Evolutionary conservation across 805 yeast species (phyloP).

Genomic region (Candida pini): DNA sequence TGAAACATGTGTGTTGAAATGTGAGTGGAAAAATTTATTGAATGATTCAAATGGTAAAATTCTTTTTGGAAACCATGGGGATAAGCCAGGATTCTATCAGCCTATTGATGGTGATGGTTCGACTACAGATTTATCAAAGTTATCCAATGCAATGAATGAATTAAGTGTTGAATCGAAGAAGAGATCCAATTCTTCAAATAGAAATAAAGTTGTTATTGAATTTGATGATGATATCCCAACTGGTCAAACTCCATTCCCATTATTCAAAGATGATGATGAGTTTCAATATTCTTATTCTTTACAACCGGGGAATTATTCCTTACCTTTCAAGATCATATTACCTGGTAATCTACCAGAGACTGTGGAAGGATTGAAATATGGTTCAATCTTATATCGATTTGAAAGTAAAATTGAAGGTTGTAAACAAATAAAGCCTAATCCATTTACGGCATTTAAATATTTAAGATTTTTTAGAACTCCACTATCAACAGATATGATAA

Average conservation of each 20-base stretch:
- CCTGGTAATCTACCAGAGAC: conserved; percentile 47
- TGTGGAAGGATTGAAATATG: conserved; percentile 42
- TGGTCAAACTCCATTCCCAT: conserved; percentile 32
- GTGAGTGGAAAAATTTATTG: conserved; percentile 45
- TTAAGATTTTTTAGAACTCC: conserved; percentile 40
- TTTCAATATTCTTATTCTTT: conserved; percentile 27
- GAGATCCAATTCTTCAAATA: not conserved
- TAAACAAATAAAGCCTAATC: conserved; percentile 13
- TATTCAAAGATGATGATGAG: too few species aligned
- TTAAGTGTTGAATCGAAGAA: not conserved
- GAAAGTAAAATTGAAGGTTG: conserved; percentile 20
- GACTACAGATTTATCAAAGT: conserved; percentile 3
- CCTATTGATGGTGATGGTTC: too few species aligned
- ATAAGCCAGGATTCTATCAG: conserved; percentile 8
- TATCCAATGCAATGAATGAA: conserved; percentile 10
- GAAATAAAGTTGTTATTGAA: conserved; percentile 2
- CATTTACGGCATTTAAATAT: conserved; percentile 26
- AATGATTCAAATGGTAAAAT: conserved; percentile 34
- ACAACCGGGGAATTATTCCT: conserved; percentile 47
- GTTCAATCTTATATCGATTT: conserved; percentile 37
- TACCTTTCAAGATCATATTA: conserved; percentile 40
- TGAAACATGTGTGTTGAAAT: conserved; percentile 34
- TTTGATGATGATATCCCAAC: conserved; percentile 10
- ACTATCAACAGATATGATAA: conserved; percentile 33
- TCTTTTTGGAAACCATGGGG: conserved; percentile 38